A percentile compares a stretch with the other conserved stretches of the same genome.
These are phyloP conservation scores for Verticillium albo-atrum DNA, from an alignment of 2,329 filamentous ascomycete genomes.

Conservation along the genomic window DNA sequence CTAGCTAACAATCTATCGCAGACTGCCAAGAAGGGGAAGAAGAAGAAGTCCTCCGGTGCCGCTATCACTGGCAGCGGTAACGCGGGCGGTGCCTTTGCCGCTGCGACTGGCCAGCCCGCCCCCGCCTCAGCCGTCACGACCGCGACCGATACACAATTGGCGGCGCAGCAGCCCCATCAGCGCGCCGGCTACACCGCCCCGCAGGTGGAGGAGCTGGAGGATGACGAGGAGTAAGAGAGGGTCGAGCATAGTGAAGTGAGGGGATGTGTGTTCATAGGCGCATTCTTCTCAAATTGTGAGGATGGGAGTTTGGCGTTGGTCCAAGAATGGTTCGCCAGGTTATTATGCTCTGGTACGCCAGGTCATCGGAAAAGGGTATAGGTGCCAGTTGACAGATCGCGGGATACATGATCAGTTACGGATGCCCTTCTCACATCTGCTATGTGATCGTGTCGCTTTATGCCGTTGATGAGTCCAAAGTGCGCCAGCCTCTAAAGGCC, in stretches of 20 bases:
- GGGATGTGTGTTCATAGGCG: neutral
- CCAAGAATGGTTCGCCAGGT: neutral
- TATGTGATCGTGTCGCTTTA: neutral
- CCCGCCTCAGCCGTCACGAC: constrained; percentile 53
- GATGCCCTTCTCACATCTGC: neutral
- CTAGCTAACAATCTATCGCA: constrained; percentile 18
- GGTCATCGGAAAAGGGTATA: neutral
- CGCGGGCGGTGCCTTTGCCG: constrained; percentile 42
- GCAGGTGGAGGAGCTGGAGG: constrained; percentile 46
- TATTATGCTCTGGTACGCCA: neutral
- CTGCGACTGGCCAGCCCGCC: constrained; percentile 46
- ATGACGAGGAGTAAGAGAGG: constrained; percentile 32
- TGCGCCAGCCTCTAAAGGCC: no score
- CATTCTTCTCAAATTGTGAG: neutral
- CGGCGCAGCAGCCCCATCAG: constrained; percentile 35
- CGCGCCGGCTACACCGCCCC: constrained; percentile 43
- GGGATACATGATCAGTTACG: neutral
- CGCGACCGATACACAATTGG: constrained; percentile 50
- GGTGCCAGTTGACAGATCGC: neutral
- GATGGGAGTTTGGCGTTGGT: constrained; percentile 1
- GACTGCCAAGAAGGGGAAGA: constrained; percentile 56
- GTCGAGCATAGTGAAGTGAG: neutral
- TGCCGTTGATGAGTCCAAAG: no score
- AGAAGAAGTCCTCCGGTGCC: constrained; percentile 33
- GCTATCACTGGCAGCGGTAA: constrained; percentile 18